Evolutionary conservation across 371 early-diverging fungal genomes (phyloP).

Genomic region (Rhizopus microsporus): DNA sequence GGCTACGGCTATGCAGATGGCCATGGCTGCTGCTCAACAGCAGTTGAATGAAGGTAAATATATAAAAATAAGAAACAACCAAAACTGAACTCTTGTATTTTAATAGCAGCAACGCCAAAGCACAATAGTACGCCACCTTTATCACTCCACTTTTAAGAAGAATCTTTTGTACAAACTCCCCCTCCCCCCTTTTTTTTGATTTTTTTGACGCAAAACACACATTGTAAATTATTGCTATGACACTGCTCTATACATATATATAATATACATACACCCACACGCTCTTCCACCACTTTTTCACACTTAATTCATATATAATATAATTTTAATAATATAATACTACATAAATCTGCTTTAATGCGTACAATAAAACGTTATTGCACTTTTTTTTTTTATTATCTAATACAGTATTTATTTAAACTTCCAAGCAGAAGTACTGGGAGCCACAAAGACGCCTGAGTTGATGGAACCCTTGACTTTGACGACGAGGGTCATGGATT

Average conservation of each 20-base stretch:
- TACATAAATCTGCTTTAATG: neutral
- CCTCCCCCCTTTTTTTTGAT: neutral
- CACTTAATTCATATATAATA: neutral
- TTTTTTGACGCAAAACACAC: neutral
- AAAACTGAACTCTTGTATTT: neutral
- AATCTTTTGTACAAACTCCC: neutral
- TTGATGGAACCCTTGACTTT: slow-evolving; percentile 26
- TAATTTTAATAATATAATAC: neutral
- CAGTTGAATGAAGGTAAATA: slow-evolving; percentile 12
- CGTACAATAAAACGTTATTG: neutral
- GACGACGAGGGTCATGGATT: slow-evolving; percentile 34
- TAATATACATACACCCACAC: too few species aligned
- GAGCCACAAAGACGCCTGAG: slow-evolving; percentile 38
- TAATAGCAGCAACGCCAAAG: slow-evolving; percentile 17
- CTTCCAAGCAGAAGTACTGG: slow-evolving; percentile 19
- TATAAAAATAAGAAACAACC: neutral
- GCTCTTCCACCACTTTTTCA: too few species aligned
- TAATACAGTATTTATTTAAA: slow-evolving; percentile 13
- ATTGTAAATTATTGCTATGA: slow-evolving; percentile 6
- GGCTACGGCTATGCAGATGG: slow-evolving; percentile 35
- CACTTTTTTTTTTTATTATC: neutral
- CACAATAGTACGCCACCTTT: slow-evolving; percentile 15
- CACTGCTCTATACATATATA: too few species aligned
- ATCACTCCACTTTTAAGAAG: slow-evolving; percentile 19
- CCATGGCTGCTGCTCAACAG: slow-evolving; percentile 35